Percentiles rank a stretch among this genome's conserved stretches.
Conservation (phyloP, 768 basidiomycete species). For the Serendipita sp. region DNA sequence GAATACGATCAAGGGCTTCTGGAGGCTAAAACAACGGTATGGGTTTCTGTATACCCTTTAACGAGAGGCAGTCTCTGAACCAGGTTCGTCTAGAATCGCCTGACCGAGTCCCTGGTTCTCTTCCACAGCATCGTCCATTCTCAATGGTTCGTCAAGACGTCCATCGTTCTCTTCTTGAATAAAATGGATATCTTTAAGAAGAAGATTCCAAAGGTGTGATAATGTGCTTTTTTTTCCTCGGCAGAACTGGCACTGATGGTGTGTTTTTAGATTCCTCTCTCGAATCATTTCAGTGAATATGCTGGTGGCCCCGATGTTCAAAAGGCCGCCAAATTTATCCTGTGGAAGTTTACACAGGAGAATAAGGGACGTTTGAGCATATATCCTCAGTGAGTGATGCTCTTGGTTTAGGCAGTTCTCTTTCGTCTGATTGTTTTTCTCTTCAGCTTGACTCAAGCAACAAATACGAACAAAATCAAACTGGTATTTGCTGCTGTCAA, state of each 20-base stretch:
- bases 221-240: constrained; percentile 13
- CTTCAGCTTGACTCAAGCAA: constrained; percentile 25
- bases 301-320: constrained; percentile 25
- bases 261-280: constrained; percentile 23
- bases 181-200: constrained; percentile 31
- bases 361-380: constrained; percentile 24
- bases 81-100: constrained; percentile 22
- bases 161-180: constrained; percentile 25
- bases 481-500: constrained; percentile 30
- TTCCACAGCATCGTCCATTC: constrained; percentile 32
- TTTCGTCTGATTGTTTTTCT: neutral
- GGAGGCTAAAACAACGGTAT: constrained; percentile 25
- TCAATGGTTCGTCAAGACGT: constrained; percentile 29
- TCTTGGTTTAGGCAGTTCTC: neutral
- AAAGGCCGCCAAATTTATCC: constrained; percentile 26
- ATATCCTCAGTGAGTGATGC: constrained; percentile 23
- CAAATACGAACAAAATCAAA: constrained; percentile 31
- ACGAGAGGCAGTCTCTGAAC: neutral
- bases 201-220: constrained; percentile 25
- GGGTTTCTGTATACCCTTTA: constrained; percentile 8
- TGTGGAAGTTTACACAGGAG: constrained; percentile 29
- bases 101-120: constrained; percentile 28
- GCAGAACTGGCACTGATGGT: neutral
- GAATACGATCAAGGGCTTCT: constrained; percentile 34
- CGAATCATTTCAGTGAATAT: constrained; percentile 2